These are phyloP conservation scores for Nemania bipapillata DNA, from an alignment of 2,329 filamentous ascomycete species.

Conservation along the genomic window DNA sequence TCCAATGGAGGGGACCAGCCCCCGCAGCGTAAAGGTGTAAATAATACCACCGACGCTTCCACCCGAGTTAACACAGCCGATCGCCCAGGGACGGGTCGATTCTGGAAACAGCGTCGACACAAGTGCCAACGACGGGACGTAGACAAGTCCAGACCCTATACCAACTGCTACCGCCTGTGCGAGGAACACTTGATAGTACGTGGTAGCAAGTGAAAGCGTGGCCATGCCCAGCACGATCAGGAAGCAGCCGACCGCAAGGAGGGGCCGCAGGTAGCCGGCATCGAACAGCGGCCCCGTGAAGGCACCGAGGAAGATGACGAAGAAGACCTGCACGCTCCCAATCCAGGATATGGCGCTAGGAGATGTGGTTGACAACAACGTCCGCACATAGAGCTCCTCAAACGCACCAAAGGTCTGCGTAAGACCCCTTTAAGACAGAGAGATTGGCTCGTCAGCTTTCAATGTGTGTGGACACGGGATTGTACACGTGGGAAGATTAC, in stretches of 20 bases:
- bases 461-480: not conserved
- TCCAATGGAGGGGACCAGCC: constrained; percentile 16
- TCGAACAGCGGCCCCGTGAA: constrained; percentile 31
- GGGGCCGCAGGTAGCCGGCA: constrained; percentile 51
- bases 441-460: not conserved
- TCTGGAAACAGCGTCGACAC: constrained; percentile 65
- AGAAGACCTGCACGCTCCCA: constrained; percentile 55
- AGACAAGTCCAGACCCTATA: constrained; percentile 60
- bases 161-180: constrained; percentile 52
- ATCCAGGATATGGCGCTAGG: constrained; percentile 53
- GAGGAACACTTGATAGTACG: constrained; percentile 56
- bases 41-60: constrained; percentile 58
- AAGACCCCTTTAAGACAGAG: constrained; percentile 1
- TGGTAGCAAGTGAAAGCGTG: constrained; percentile 61
- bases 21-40: constrained; percentile 63
- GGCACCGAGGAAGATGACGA: constrained; percentile 36
- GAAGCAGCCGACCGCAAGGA: constrained; percentile 14
- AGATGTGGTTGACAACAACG: not conserved
- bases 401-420: constrained; percentile 18
- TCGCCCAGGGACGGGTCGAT: constrained; percentile 65
- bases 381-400: constrained; percentile 15
- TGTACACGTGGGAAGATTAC: not conserved
- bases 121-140: constrained; percentile 61
- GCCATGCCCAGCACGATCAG: constrained; percentile 60
- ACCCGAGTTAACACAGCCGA: constrained; percentile 69